Evolutionary conservation across 495 filamentous ascomycete genomes (phyloP).

Genomic region (Cryomyces antarcticus): DNA sequence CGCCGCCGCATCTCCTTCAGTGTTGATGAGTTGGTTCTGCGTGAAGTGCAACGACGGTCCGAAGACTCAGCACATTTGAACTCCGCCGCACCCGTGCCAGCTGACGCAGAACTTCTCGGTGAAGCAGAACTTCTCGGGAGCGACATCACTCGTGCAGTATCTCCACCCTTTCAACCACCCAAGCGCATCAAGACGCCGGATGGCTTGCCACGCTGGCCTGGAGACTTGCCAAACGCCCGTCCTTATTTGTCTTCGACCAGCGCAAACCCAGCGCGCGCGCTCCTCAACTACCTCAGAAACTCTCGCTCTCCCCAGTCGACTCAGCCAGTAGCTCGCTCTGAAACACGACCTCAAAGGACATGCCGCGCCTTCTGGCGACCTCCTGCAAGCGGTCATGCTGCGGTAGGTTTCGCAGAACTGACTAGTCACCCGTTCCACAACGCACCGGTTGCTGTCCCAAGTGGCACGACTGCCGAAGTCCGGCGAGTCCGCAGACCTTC

Average conservation of each 20-base stretch:
- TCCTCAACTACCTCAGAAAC: neutral
- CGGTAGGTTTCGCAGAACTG: conserved; percentile 1
- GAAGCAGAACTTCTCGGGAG: neutral
- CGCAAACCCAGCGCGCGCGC: neutral
- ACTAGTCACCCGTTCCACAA: conserved; percentile 5
- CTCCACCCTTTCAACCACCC: conserved; percentile 4
- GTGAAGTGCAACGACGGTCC: neutral
- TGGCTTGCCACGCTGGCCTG: conserved; percentile 7
- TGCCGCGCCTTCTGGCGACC: conserved; percentile 4
- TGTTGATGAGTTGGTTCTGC: neutral
- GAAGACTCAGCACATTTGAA: too few relatives aligned
- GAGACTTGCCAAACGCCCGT: neutral
- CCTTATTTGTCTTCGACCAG: neutral
- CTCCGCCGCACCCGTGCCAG: neutral
- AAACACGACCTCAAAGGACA: neutral
- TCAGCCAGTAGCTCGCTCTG: neutral
- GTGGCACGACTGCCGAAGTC: too few relatives aligned
- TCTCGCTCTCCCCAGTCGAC: neutral
- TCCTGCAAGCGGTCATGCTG: conserved; percentile 6
- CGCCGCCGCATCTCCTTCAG: neutral
- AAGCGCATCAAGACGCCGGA: conserved; percentile 6
- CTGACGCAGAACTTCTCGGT: neutral
- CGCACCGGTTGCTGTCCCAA: neutral
- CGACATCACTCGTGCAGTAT: neutral
- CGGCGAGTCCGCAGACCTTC: too few relatives aligned